Percentiles rank a stretch among this genome's conserved stretches.
phyloP scores from a whole-genome alignment of 2,329 filamentous ascomycete species.

The Leptodontidium sp. region DNA sequence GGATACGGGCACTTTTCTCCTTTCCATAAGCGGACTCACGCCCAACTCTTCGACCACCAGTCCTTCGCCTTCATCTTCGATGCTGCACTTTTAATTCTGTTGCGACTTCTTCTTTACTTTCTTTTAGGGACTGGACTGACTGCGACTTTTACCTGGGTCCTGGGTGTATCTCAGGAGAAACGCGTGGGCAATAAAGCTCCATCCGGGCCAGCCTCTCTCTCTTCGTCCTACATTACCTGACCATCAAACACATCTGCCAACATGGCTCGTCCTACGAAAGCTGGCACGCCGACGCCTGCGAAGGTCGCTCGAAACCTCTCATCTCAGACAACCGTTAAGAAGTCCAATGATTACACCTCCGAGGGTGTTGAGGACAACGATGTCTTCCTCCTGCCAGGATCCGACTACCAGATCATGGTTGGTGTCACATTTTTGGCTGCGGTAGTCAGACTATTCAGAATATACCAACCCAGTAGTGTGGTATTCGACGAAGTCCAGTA shows the following conservation, averaged over 20 bases:
- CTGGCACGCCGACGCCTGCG: constrained; percentile 28
- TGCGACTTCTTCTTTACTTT: constrained; percentile 42
- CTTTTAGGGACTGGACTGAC: constrained; percentile 35
- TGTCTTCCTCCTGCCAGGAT: constrained; percentile 83
- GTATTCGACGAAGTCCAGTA: constrained; percentile 99
- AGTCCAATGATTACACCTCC: constrained; percentile 70
- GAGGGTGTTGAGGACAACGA: constrained; percentile 89
- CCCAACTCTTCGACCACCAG: constrained; percentile 26
- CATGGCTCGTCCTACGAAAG: constrained; percentile 43
- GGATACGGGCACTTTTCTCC: constrained; percentile 30
- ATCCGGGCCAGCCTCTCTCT: constrained; percentile 33
- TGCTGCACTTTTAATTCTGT: constrained; percentile 42
- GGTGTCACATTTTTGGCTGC: constrained; percentile 78
- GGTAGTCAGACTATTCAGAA: constrained; percentile 88
- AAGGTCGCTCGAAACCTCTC: constrained; percentile 33
- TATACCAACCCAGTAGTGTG: constrained; percentile 94
- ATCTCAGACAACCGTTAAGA: constrained; percentile 33
- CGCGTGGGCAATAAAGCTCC: constrained; percentile 37
- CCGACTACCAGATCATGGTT: constrained; percentile 82
- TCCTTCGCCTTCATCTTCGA: constrained; percentile 37
- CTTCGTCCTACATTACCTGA: constrained; percentile 20
- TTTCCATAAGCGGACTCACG: constrained; percentile 24
- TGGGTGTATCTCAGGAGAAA: constrained; percentile 33
- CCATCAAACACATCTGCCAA: constrained; percentile 30
- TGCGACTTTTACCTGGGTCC: constrained; percentile 22